Evolutionary conservation across 148 eudicot genomes (phyloP).

Genomic region (Pouteria glomerata): DNA sequence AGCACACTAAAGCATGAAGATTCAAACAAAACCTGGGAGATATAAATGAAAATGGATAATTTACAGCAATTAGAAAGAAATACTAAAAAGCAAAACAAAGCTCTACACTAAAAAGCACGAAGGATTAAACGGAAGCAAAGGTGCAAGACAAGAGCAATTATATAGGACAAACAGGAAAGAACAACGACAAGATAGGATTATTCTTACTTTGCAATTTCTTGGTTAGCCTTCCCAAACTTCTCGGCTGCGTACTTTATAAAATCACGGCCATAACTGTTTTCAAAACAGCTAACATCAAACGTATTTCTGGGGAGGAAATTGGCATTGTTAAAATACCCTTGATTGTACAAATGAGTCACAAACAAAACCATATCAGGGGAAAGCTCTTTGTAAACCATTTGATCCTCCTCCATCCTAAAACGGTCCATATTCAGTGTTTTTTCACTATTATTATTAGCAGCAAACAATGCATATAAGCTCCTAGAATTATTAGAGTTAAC

Average conservation of each 20-base stretch:
- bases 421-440: slow-evolving; percentile 7
- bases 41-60: no score
- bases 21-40: no score
- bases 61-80: no score
- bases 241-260: slow-evolving; percentile 53
- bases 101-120: no score
- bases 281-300: slow-evolving; percentile 47
- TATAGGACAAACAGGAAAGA: not conserved
- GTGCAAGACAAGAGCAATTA: no score
- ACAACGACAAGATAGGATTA: not conserved
- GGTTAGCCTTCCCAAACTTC: slow-evolving; percentile 55
- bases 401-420: slow-evolving; percentile 21
- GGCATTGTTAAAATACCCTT: slow-evolving; percentile 45
- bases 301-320: slow-evolving; percentile 35
- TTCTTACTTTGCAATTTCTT: slow-evolving; percentile 56
- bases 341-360: slow-evolving; percentile 36
- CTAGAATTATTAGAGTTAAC: not conserved
- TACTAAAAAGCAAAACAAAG: no score
- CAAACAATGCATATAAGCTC: slow-evolving; percentile 33
- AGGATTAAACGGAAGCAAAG: no score
- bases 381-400: slow-evolving; percentile 37
- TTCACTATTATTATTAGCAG: not conserved
- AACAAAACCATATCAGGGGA: slow-evolving; percentile 48
- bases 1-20: no score
- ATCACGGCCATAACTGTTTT: slow-evolving; percentile 45